Percentiles rank a stretch among this genome's conserved stretches.
phyloP scores from a whole-genome alignment of 148 eudicot species.

The Amaranthus palmeri region DNA sequence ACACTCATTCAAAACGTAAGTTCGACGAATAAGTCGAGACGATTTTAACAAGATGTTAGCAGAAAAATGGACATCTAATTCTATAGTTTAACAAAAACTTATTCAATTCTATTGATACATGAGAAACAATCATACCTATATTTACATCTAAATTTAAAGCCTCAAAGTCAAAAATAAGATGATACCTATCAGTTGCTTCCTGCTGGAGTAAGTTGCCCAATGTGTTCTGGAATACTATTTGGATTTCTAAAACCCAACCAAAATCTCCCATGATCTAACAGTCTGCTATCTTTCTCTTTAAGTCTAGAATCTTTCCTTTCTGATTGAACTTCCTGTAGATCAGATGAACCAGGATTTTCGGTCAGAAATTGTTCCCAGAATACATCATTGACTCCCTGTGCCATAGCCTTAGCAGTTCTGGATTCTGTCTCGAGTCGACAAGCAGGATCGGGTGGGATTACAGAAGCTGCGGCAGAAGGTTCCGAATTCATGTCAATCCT shows the following conservation, averaged over 20 bases:
- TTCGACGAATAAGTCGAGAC: neutral
- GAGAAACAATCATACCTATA: constrained; percentile 28
- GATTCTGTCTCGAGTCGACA: constrained; percentile 33
- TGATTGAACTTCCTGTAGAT: constrained; percentile 46
- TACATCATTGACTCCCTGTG: constrained; percentile 64
- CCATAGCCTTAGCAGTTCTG: constrained; percentile 29
- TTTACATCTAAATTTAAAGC: constrained; percentile 24
- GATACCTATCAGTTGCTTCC: constrained; percentile 48
- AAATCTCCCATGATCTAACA: constrained; percentile 38
- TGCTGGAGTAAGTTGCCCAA: constrained; percentile 73
- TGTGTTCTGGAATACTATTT: constrained; percentile 52
- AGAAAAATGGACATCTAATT: constrained; percentile 15
- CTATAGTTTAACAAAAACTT: constrained; percentile 9
- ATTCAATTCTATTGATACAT: constrained; percentile 12
- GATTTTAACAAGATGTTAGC: constrained; percentile 1
- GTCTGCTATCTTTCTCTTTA: constrained; percentile 47
- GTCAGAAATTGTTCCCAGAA: constrained; percentile 90
- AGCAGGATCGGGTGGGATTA: constrained; percentile 21
- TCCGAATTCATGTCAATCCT: constrained; percentile 61
- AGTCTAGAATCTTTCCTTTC: constrained; percentile 40
- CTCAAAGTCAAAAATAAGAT: constrained; percentile 22
- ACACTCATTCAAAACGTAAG: neutral
- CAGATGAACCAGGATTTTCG: constrained; percentile 72
- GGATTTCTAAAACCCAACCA: constrained; percentile 55
- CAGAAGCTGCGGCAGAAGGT: constrained; percentile 31